Conservation (phyloP, 2,329 filamentous ascomycete species). For the Fusarium udum region DNA sequence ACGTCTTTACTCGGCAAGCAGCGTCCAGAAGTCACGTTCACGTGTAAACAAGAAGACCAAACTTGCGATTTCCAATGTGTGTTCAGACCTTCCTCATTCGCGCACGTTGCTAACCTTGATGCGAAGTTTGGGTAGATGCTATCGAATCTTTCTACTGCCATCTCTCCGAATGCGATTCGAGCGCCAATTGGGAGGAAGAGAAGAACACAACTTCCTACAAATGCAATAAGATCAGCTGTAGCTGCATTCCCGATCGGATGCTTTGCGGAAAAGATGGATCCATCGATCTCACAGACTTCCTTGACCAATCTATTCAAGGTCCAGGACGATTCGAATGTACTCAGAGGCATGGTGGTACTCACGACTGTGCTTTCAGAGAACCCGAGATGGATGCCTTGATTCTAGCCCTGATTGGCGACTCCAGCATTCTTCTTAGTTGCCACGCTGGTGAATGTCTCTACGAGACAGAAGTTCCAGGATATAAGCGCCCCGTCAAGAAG, state of each 20-base stretch:
- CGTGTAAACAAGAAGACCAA: slow-evolving; percentile 77
- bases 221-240: slow-evolving; percentile 86
- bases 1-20: slow-evolving; percentile 83
- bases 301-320: slow-evolving; percentile 83
- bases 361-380: slow-evolving; percentile 85
- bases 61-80: slow-evolving; percentile 95
- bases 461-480: slow-evolving; percentile 91
- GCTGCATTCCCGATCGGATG: slow-evolving; percentile 90
- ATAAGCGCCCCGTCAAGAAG: slow-evolving; percentile 85
- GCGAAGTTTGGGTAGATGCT: slow-evolving; percentile 91
- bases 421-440: slow-evolving; percentile 85
- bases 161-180: slow-evolving; percentile 81
- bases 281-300: slow-evolving; percentile 90
- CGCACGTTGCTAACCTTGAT: slow-evolving; percentile 10
- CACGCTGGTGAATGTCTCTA: slow-evolving; percentile 92
- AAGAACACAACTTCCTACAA: slow-evolving; percentile 86
- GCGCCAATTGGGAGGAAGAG: slow-evolving; percentile 71
- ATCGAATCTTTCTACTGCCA: slow-evolving; percentile 96
- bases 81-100: slow-evolving; percentile 40
- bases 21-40: slow-evolving; percentile 94
- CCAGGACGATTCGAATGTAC: slow-evolving; percentile 85
- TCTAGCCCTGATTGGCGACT: slow-evolving; percentile 86
- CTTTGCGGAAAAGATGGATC: slow-evolving; percentile 92
- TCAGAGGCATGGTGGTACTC: slow-evolving; percentile 68
- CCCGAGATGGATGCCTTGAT: slow-evolving; percentile 94